Conservation (phyloP, 1,284 basidiomycete genomes). For the Anthracocystis panici-leucophaei region DNA sequence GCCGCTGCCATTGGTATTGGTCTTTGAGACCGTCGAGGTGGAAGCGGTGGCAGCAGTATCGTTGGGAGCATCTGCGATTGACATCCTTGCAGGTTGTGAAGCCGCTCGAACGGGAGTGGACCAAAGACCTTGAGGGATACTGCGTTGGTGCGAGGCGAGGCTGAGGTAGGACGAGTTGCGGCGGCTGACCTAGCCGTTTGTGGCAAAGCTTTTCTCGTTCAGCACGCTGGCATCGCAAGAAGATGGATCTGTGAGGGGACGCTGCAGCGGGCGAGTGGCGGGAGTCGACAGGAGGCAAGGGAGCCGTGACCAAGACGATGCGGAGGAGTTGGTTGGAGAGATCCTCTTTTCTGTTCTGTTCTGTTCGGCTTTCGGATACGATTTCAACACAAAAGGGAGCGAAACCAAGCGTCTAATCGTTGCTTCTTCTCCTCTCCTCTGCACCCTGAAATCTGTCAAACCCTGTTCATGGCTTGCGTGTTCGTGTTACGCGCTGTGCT, state of each 20-base stretch:
- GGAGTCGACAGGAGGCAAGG: background rate
- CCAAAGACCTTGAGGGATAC: too few relatives aligned
- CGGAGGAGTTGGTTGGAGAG: background rate
- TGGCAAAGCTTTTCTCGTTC: background rate
- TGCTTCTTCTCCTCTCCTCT: background rate
- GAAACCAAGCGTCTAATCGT: background rate
- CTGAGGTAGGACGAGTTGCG: background rate
- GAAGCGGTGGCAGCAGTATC: slow-evolving; percentile 3
- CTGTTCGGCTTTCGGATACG: background rate
- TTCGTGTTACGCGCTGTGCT: too few relatives aligned
- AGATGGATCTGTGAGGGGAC: background rate
- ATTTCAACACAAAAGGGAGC: background rate
- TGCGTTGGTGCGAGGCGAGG: background rate
- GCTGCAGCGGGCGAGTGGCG: background rate
- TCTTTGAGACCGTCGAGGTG: slow-evolving; percentile 3
- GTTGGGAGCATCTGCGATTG: slow-evolving; percentile 20
- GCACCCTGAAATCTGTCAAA: slow-evolving; percentile 3
- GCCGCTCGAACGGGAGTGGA: background rate
- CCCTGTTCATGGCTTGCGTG: background rate
- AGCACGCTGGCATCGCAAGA: background rate
- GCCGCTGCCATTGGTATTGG: slow-evolving; percentile 2
- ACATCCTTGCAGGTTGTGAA: slow-evolving; percentile 10
- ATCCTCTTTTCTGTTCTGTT: background rate
- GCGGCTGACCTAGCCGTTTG: slow-evolving; percentile 2
- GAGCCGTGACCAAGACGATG: background rate